These are phyloP conservation scores for Lasiodiplodia theobromae DNA, from an alignment of 2,329 filamentous ascomycete genomes.

Conservation along the genomic window DNA sequence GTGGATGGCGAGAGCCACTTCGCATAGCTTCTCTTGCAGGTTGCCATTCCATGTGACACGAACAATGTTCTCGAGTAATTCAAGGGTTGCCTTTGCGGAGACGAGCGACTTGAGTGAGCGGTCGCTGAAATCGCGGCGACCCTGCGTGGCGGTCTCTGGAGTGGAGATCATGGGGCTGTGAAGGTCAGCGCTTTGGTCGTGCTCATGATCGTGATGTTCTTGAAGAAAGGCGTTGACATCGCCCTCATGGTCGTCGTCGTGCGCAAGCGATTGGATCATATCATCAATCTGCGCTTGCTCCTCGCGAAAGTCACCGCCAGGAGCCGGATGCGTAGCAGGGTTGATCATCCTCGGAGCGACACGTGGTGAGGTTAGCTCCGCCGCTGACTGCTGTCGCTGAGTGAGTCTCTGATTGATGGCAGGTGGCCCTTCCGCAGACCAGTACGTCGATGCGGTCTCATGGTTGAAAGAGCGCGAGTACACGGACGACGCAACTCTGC, in stretches of 20 bases:
- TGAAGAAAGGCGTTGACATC: not conserved
- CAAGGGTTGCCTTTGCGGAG: not conserved
- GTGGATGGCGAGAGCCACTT: not conserved
- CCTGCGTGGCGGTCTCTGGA: not conserved
- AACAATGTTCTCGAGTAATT: not conserved
- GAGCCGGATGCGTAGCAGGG: not conserved
- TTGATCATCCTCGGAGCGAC: not conserved
- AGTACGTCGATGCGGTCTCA: not conserved
- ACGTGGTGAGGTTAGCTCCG: not conserved
- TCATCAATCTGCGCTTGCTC: not conserved
- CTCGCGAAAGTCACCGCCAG: not conserved
- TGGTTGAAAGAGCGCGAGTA: slow-evolving; percentile 5
- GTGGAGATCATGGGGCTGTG: not conserved
- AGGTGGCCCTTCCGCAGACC: not conserved
- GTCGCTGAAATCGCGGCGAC: slow-evolving; percentile 5
- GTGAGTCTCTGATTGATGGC: not conserved
- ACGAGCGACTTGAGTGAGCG: not conserved
- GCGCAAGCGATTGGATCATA: not conserved
- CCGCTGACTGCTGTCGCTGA: not conserved
- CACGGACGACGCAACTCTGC: not conserved
- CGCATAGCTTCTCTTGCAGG: not conserved
- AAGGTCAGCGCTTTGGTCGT: not conserved
- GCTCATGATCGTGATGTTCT: not conserved
- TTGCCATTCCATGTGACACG: slow-evolving; percentile 8
- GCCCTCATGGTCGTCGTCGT: not conserved